Percentiles rank a stretch among this genome's conserved stretches.
Evolutionary conservation across 2,329 filamentous ascomycete species (phyloP).

Genomic region (Endoconidiophora laricicola): DNA sequence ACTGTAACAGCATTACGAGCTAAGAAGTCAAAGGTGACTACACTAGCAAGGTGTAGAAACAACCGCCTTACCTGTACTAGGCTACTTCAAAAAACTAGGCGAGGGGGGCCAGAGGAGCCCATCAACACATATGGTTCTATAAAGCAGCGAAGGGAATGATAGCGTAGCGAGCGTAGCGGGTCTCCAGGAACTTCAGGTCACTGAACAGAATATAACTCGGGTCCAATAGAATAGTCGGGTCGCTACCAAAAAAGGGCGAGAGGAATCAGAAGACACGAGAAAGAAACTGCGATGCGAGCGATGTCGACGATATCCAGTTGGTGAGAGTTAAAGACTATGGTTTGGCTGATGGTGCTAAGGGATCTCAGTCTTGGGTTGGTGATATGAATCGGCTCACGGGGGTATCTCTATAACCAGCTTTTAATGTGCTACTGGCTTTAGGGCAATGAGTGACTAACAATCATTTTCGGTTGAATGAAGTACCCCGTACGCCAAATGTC

Average conservation of each 20-base stretch:
- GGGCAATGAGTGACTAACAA: slow-evolving; percentile 49
- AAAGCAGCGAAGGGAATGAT: slow-evolving; percentile 28
- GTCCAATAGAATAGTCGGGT: slow-evolving; percentile 28
- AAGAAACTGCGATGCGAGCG: slow-evolving; percentile 28
- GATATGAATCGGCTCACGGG: slow-evolving; percentile 23
- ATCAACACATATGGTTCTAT: too few species aligned
- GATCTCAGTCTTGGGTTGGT: slow-evolving; percentile 11
- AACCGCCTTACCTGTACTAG: slow-evolving; percentile 50
- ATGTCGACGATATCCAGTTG: slow-evolving; percentile 28
- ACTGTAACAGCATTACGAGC: slow-evolving; percentile 40
- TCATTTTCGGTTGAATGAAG: too few species aligned
- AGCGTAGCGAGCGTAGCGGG: slow-evolving; percentile 29
- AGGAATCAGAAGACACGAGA: slow-evolving; percentile 28
- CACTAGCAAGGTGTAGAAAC: slow-evolving; percentile 43
- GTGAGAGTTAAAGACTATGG: slow-evolving; percentile 27
- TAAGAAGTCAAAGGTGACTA: slow-evolving; percentile 42
- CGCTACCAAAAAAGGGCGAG: slow-evolving; percentile 21
- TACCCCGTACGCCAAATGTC: too few species aligned
- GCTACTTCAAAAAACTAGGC: slow-evolving; percentile 32
- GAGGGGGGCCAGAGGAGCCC: too few species aligned
- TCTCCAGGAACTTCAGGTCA: slow-evolving; percentile 31
- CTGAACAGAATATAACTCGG: slow-evolving; percentile 31
- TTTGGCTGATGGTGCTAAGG: slow-evolving; percentile 12
- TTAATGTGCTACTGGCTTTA: slow-evolving; percentile 38
- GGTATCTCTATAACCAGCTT: slow-evolving; percentile 47